Base-by-base conservation (phyloP, 495 filamentous ascomycete genomes). In the Aspergillus panamensis region DNA sequence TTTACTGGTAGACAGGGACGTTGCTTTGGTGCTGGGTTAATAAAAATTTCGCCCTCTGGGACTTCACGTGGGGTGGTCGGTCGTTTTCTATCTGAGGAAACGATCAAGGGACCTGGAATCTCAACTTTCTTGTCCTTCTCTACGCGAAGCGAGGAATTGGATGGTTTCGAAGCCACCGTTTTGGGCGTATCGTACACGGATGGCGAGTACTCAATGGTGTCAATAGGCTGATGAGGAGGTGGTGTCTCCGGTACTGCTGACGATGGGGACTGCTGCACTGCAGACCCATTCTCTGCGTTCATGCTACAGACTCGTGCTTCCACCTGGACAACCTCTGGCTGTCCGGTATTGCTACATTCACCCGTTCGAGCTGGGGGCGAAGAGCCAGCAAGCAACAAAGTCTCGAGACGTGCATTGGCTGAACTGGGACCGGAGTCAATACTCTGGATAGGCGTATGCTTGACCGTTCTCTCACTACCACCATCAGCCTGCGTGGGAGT, bases 331-430 rank as follows among this genome's bases (percentile, higher is more conserved):
- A 62, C 7, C 30, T 61, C 58, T 7, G 60, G 37, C 9, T 63
- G 60, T n/a, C 60, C 60, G 17, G 25, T 56, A 14, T 60, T 62
- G 3, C 19, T 48, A 35, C 29, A 58, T 51, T 62, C 57, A 6
- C 60, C 63, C n/a, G 63, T 57, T 31, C 58, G 58, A 25, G 57
- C 54, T 9, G 51, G n/a, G 12, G 63, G 59, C 16, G 63, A 65
- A 6, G 62, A 65, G 20, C 63, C 57, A 33, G 60, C 59, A 17
- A 62, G 53, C 33, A 65, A 29, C 19, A 62, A 17, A 0, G 59
- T 59, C 3, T 55, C 48, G 6, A 65, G 48, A 25, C 19, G 52
- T 7, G 47, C 8, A 21, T 53, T 59, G 1, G 51, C 37, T 25
- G 33, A 40, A 12, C 42, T 20, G 13, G 48, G 44, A 6, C 51